Conservation (phyloP, 805 yeast genomes). For the Sugiyamaella lignohabitans region DNA sequence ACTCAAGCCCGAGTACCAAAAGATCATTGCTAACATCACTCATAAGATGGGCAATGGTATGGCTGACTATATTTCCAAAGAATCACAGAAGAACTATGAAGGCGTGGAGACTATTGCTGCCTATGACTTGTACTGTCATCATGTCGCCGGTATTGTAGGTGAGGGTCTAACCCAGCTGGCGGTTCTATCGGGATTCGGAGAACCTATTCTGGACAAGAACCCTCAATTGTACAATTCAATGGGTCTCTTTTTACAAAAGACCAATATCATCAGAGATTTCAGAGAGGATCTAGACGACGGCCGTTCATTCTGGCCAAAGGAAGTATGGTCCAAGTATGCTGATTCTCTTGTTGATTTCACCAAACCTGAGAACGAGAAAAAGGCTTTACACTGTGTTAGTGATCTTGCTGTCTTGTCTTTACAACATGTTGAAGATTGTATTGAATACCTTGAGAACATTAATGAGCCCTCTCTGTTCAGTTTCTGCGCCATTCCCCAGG, state of each 20-base stretch:
- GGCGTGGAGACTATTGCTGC: constrained; percentile 77
- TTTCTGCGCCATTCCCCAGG: constrained; percentile 97
- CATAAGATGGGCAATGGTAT: constrained; percentile 92
- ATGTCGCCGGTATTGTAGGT: constrained; percentile 97
- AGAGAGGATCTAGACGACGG: constrained; percentile 88
- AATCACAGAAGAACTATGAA: constrained; percentile 58
- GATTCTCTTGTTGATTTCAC: constrained; percentile 51
- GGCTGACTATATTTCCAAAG: constrained; percentile 86
- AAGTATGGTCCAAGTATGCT: constrained; percentile 85
- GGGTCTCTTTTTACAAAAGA: constrained; percentile 94
- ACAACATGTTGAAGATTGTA: constrained; percentile 67
- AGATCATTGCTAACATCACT: constrained; percentile 70
- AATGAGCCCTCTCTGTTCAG: constrained; percentile 78
- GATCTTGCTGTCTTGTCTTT: constrained; percentile 77
- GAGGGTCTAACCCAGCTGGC: constrained; percentile 86
- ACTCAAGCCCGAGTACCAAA: constrained; percentile 70
- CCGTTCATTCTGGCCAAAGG: constrained; percentile 93
- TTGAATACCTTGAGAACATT: constrained; percentile 67
- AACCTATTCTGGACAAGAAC: constrained; percentile 44
- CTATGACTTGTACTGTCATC: constrained; percentile 88
- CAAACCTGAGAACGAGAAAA: constrained; percentile 39
- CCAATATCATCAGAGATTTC: constrained; percentile 92
- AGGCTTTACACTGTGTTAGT: constrained; percentile 70
- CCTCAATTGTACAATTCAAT: constrained; percentile 66
- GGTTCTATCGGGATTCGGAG: constrained; percentile 67